Percentiles rank a stretch among this genome's conserved stretches.
phyloP scores from a whole-genome alignment of 768 basidiomycete genomes.

The Russula abietina region DNA sequence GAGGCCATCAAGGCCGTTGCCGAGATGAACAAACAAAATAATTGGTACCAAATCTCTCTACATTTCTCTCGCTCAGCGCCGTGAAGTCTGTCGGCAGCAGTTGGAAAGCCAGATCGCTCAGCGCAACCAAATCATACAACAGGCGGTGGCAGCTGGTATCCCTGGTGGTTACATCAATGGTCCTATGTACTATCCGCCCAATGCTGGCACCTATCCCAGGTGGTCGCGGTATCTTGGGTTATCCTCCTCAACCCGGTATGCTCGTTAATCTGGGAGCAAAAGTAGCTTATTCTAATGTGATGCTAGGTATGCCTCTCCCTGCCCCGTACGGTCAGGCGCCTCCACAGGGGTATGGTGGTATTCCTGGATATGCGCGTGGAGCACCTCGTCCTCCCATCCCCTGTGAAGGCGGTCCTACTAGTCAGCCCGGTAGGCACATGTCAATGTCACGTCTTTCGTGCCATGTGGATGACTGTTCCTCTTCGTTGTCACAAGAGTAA shows the following conservation, averaged over 20 bases:
- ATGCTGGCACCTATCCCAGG: slow-evolving; percentile 68
- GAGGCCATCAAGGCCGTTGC: slow-evolving; percentile 99
- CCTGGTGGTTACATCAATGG: slow-evolving; percentile 79
- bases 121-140: slow-evolving; percentile 95
- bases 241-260: slow-evolving; percentile 78
- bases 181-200: slow-evolving; percentile 81
- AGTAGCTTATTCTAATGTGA: slow-evolving; percentile 44
- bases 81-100: slow-evolving; percentile 96
- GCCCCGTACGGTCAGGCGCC: slow-evolving; percentile 66
- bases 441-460: too few species aligned
- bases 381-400: slow-evolving; percentile 56
- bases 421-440: slow-evolving; percentile 32
- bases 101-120: slow-evolving; percentile 98
- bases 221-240: slow-evolving; percentile 70
- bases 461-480: too few species aligned
- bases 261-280: slow-evolving; percentile 22
- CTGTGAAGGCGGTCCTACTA: slow-evolving; percentile 63
- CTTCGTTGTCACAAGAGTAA: too few species aligned
- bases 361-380: slow-evolving; percentile 60
- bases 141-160: slow-evolving; percentile 83
- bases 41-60: slow-evolving; percentile 97
- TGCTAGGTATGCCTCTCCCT: slow-evolving; percentile 73
- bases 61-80: slow-evolving; percentile 96
- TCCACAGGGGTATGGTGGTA: slow-evolving; percentile 66
- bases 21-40: slow-evolving; percentile 99